These are phyloP conservation scores for Carex littledalei DNA, from an alignment of 176 grass and related monocot genomes.

Conservation along the genomic window DNA sequence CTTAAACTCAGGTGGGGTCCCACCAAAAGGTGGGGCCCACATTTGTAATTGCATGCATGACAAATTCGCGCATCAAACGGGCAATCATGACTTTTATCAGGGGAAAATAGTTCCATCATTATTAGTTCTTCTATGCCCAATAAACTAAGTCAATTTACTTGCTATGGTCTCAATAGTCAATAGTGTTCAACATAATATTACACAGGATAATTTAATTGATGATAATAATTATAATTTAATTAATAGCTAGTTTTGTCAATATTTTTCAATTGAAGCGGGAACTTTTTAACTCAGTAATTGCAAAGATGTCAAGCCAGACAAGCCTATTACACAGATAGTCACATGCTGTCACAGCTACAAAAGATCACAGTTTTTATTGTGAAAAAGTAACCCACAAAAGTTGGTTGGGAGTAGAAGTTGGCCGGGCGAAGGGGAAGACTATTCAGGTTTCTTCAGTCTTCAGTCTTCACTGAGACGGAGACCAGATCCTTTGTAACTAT, in stretches of 20 bases:
- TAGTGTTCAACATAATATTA: not conserved
- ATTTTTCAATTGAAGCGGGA: too few relatives aligned
- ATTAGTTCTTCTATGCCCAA: not conserved
- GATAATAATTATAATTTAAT: too few relatives aligned
- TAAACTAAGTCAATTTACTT: not conserved
- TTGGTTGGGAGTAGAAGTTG: not conserved
- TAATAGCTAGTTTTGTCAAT: too few relatives aligned
- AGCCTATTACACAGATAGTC: not conserved
- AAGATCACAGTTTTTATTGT: not conserved
- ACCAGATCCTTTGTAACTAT: not conserved
- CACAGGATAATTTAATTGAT: not conserved
- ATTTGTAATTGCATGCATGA: constrained; percentile 15
- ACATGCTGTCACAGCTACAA: not conserved
- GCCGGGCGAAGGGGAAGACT: not conserved
- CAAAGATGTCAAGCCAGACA: not conserved
- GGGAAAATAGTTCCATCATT: not conserved
- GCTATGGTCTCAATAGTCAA: not conserved
- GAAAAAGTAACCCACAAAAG: not conserved
- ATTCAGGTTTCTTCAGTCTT: not conserved
- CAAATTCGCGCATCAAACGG: constrained; percentile 21
- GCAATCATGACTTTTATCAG: constrained; percentile 18
- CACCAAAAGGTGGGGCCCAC: not conserved
- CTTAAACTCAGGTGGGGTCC: not conserved
- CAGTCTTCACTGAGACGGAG: not conserved
- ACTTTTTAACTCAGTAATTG: too few relatives aligned